Evolutionary conservation across 2,329 filamentous ascomycete genomes (phyloP).

Genomic region (Nigrospora sphaerica): DNA sequence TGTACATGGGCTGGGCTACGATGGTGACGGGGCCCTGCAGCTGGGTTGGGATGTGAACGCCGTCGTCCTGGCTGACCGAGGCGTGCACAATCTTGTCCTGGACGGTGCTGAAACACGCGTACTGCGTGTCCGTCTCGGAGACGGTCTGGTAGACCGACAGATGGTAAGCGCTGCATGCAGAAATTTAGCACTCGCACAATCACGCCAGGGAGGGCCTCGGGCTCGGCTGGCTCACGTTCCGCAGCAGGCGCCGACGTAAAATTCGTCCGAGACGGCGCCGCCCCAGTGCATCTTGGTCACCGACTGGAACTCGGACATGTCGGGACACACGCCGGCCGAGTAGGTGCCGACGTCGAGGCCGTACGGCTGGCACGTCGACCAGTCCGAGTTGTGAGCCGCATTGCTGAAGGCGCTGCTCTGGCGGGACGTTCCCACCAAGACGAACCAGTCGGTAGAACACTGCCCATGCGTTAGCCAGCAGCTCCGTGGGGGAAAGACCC

Average conservation of each 20-base stretch:
- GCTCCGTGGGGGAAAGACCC: too few species aligned
- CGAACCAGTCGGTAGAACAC: not conserved
- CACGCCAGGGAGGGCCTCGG: not conserved
- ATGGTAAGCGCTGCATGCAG: not conserved
- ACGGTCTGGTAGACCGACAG: too few species aligned
- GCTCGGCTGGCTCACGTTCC: not conserved
- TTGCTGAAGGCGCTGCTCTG: conserved; percentile 1
- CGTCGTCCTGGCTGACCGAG: too few species aligned
- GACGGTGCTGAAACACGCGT: too few species aligned
- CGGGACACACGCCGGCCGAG: conserved; percentile 5
- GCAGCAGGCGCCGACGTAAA: conserved; percentile 4
- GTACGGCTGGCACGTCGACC: conserved; percentile 5
- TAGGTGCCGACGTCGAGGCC: not conserved
- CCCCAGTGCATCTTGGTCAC: conserved; percentile 3
- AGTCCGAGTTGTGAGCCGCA: conserved; percentile 1
- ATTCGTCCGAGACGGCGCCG: not conserved
- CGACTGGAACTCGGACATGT: conserved; percentile 2
- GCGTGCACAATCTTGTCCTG: too few species aligned
- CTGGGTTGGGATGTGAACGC: too few species aligned
- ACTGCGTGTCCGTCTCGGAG: too few species aligned
- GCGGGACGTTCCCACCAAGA: not conserved
- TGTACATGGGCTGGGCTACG: conserved; percentile 3
- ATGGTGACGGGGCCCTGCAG: not conserved
- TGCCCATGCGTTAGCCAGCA: not conserved
- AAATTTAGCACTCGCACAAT: not conserved